These are phyloP conservation scores for Penicillium verrucosum DNA, from an alignment of 2,329 filamentous ascomycete species.

Conservation along the genomic window DNA sequence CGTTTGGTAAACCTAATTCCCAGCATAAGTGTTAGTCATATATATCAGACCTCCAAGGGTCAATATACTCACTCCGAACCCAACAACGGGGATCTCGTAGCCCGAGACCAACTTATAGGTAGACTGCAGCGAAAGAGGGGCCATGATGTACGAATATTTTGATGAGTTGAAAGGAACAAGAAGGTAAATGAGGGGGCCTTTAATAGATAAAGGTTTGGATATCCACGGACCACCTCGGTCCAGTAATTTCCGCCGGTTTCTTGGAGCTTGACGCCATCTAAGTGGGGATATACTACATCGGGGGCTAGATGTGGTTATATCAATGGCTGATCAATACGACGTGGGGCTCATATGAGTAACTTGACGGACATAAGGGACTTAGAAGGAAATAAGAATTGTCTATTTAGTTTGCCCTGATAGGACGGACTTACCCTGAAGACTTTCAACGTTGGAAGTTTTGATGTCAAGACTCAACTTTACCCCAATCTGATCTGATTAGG, in stretches of 20 bases:
- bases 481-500: slow-evolving; percentile 8
- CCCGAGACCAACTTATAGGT: slow-evolving; percentile 41
- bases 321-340: slow-evolving; percentile 9
- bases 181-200: neutral
- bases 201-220: neutral
- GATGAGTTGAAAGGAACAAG: neutral
- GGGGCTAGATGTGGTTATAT: slow-evolving; percentile 2
- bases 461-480: neutral
- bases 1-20: slow-evolving; percentile 40
- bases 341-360: neutral
- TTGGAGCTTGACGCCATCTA: slow-evolving; percentile 7
- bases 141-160: slow-evolving; percentile 20
- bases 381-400: neutral
- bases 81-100: slow-evolving; percentile 40
- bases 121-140: slow-evolving; percentile 30
- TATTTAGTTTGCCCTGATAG: neutral
- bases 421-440: neutral
- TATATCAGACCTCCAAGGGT: neutral
- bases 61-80: slow-evolving; percentile 40
- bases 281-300: slow-evolving; percentile 6
- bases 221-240: slow-evolving; percentile 14
- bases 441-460: neutral
- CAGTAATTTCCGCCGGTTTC: slow-evolving; percentile 13
- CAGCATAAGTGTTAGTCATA: slow-evolving; percentile 9
- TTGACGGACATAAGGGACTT: neutral